These are phyloP conservation scores for Apiotrichum sp. DNA, from an alignment of 1,284 basidiomycete genomes.

Conservation along the genomic window DNA sequence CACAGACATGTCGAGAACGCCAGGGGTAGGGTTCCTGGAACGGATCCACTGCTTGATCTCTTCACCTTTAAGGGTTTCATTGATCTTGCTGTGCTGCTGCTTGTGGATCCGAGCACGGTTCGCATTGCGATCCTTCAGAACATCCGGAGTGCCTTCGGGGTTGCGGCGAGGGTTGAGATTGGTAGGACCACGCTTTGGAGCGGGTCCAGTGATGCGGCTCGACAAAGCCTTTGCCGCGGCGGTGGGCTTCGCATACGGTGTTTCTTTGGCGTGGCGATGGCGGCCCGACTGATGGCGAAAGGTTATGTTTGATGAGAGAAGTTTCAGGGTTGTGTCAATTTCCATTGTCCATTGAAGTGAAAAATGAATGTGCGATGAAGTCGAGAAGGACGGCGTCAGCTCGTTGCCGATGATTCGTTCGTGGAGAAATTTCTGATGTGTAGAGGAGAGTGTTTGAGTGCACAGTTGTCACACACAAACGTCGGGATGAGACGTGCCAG, in stretches of 20 bases:
- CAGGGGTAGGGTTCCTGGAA: constrained; percentile 26
- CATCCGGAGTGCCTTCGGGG: constrained; percentile 22
- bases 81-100: constrained; percentile 30
- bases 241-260: constrained; percentile 18
- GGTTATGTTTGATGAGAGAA: background rate
- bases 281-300: constrained; percentile 15
- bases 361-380: no score
- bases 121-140: constrained; percentile 15
- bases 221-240: constrained; percentile 8
- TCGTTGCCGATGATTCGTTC: background rate
- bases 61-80: constrained; percentile 27
- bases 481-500: no score
- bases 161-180: constrained; percentile 16
- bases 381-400: background rate
- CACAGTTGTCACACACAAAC: no score
- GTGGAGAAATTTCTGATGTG: no score
- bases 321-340: background rate
- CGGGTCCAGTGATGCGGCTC: constrained; percentile 14
- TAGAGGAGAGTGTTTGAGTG: no score
- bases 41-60: constrained; percentile 42
- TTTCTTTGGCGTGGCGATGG: constrained; percentile 12
- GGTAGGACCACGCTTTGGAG: constrained; percentile 1
- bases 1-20: constrained; percentile 42
- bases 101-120: constrained; percentile 14
- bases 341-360: background rate